Evolutionary conservation across 345 rosid genomes (phyloP), one percentile per base, ranked within the genome.

Genomic region (Corymbia maculata): DNA sequence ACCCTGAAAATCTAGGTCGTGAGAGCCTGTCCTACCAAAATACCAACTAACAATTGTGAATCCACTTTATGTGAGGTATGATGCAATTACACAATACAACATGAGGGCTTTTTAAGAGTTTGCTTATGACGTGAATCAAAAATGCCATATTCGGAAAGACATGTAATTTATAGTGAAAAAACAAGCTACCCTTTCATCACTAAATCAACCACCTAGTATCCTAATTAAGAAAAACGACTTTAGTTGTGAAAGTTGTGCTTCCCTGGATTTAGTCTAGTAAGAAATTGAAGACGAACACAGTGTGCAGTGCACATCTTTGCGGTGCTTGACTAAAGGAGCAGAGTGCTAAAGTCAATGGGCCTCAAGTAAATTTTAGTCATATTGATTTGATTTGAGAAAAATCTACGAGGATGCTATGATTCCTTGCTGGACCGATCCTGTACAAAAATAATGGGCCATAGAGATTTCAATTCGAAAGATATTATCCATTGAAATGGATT

Each of bases 81-180:
- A 0, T 22, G 13, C 26, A 59, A 9, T 59, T 26, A 10, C n/a
- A 10, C 11, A 59, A 55, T 59, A 59, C 12, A 5, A 57, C 13
- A 59, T 24, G 13, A 21, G 61, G 61, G 11, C 22, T 55, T 55
- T 8, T 55, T 36, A 36, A 36, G 42, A 22, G 13, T 57, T 57
- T 22, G 28, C 61, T 22, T 0, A 1, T 12, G 8, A 22, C 28
- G 6, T 19, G 11, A 57, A 57, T 1, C 8, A 24, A 57, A 57
- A 57, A 52, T 3, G 0, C 3, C 55, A 52, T 52, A 0, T 0
- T 8, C 3, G 2, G 55, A 52, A 52, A 52, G 53, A 21, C 55
- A 52, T 21, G 17, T 52, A 6, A 52, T 8, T 52, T 52, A 52
- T 17, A 17, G 7, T 17, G n/a, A 3, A 19, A 7, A 21, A 17